These are phyloP conservation scores for Apiotrichum montevideense DNA, from an alignment of 1,284 basidiomycete genomes.

Conservation along the genomic window DNA sequence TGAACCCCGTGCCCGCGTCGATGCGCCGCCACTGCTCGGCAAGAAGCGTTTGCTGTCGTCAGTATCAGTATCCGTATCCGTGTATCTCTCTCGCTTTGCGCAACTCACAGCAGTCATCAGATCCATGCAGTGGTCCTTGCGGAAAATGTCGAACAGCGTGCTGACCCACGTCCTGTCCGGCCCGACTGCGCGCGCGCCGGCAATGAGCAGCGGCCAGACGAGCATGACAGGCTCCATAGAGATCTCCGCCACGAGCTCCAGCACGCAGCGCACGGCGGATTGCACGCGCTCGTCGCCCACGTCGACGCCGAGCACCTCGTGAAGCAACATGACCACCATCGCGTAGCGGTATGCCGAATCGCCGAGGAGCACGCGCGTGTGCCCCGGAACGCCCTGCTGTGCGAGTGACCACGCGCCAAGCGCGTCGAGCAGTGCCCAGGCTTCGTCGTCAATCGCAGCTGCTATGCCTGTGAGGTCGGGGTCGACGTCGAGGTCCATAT, in stretches of 20 bases:
- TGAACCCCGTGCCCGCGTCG: slow-evolving; percentile 8
- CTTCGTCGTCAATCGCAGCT: slow-evolving; percentile 5
- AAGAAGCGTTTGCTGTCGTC: slow-evolving; percentile 6
- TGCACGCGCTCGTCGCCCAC: slow-evolving; percentile 4
- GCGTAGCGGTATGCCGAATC: slow-evolving; percentile 20
- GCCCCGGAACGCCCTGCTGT: slow-evolving; percentile 5
- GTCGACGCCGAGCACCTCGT: slow-evolving; percentile 10
- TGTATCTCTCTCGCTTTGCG: background rate
- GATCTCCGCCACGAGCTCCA: slow-evolving; percentile 23
- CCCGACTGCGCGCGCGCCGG: slow-evolving; percentile 9
- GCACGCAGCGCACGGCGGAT: slow-evolving; percentile 11
- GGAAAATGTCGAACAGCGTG: slow-evolving; percentile 9
- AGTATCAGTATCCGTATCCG: background rate
- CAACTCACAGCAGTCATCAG: slow-evolving; percentile 14
- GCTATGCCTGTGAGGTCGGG: slow-evolving; percentile 3
- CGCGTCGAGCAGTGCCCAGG: slow-evolving; percentile 3
- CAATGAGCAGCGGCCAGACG: slow-evolving; percentile 21
- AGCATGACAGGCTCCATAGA: slow-evolving; percentile 17
- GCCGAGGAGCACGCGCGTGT: slow-evolving; percentile 15
- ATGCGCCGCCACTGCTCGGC: slow-evolving; percentile 14
- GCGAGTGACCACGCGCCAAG: slow-evolving; percentile 11
- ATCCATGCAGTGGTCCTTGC: slow-evolving; percentile 15
- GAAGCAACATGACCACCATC: slow-evolving; percentile 10
- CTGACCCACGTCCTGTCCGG: slow-evolving; percentile 11
- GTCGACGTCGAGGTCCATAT: background rate